A percentile compares a stretch with the other conserved stretches of the same genome.
These are phyloP conservation scores for Sordaria brevicollis DNA, from an alignment of 495 filamentous ascomycete genomes.

Conservation along the genomic window DNA sequence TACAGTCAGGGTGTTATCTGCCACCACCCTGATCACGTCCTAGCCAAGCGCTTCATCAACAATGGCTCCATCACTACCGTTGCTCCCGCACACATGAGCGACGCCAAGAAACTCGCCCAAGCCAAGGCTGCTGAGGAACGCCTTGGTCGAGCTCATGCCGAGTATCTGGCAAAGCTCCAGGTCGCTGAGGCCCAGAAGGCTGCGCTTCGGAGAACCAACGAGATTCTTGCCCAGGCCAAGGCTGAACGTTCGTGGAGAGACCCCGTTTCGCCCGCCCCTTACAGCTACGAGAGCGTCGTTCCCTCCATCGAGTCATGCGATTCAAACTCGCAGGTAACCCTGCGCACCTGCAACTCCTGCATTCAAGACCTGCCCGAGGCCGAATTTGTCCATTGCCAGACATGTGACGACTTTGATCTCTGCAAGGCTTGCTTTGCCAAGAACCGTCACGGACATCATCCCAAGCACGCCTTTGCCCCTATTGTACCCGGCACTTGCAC, in stretches of 20 bases:
- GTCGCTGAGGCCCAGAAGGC: neutral
- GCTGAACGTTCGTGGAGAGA: neutral
- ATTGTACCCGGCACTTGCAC: constrained; percentile 48
- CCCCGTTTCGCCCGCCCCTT: neutral
- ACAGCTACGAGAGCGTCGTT: constrained; percentile 8
- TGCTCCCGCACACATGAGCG: constrained; percentile 47
- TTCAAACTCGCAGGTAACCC: constrained; percentile 19
- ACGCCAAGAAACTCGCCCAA: constrained; percentile 9
- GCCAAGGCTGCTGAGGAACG: constrained; percentile 10
- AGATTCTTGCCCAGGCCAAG: neutral
- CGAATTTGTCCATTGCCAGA: constrained; percentile 73
- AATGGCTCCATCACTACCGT: constrained; percentile 73
- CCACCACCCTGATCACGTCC: constrained; percentile 69
- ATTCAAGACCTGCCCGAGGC: constrained; percentile 65
- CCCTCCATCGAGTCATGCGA: constrained; percentile 17
- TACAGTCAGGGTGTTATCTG: constrained; percentile 67
- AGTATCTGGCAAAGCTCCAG: neutral
- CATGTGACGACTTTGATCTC: constrained; percentile 85
- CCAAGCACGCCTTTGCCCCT: constrained; percentile 68
- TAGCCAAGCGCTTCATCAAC: constrained; percentile 80
- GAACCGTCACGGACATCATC: constrained; percentile 84
- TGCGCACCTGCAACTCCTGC: constrained; percentile 89
- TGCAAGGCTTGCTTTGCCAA: constrained; percentile 70
- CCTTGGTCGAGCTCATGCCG: neutral
- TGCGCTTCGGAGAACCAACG: neutral